These are phyloP conservation scores for Cyclostephanos invisitatus DNA, from an alignment of 108 stramenopile genomes.

Conservation along the genomic window DNA sequence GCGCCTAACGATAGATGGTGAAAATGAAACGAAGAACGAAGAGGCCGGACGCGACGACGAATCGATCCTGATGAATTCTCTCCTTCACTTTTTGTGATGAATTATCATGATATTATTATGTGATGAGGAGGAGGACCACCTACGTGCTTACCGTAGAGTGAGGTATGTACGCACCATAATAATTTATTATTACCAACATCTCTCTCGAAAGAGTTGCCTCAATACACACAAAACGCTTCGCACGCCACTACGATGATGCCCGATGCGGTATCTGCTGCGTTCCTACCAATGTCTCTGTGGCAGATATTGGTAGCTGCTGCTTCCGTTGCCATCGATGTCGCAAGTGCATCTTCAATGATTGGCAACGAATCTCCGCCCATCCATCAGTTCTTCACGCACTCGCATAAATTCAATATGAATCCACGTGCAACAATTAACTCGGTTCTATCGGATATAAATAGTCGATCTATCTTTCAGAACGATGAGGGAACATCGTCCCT, in stretches of 20 bases:
- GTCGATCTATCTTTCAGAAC: neutral
- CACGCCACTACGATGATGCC: neutral
- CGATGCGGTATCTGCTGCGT: neutral
- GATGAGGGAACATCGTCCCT: neutral
- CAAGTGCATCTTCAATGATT: neutral
- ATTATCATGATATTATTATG: too few species aligned
- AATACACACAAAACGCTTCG: neutral
- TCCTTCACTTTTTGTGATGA: too few species aligned
- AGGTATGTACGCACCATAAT: too few species aligned
- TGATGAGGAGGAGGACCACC: too few species aligned
- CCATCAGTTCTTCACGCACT: constrained; percentile 12
- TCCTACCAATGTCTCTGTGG: neutral
- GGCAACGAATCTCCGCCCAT: neutral
- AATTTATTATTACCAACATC: too few species aligned
- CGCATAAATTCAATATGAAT: constrained; percentile 21
- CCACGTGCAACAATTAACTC: constrained; percentile 19
- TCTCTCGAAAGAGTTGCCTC: too few species aligned
- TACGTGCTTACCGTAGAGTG: too few species aligned
- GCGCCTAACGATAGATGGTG: too few species aligned
- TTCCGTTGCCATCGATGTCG: neutral
- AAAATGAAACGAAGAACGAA: too few species aligned
- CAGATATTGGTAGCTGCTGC: neutral
- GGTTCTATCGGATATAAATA: constrained; percentile 23
- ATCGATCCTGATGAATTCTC: too few species aligned
- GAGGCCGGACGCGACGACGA: too few species aligned